These are phyloP conservation scores for Myxozyma sirexii DNA, from an alignment of 805 yeast genomes.

Conservation along the genomic window DNA sequence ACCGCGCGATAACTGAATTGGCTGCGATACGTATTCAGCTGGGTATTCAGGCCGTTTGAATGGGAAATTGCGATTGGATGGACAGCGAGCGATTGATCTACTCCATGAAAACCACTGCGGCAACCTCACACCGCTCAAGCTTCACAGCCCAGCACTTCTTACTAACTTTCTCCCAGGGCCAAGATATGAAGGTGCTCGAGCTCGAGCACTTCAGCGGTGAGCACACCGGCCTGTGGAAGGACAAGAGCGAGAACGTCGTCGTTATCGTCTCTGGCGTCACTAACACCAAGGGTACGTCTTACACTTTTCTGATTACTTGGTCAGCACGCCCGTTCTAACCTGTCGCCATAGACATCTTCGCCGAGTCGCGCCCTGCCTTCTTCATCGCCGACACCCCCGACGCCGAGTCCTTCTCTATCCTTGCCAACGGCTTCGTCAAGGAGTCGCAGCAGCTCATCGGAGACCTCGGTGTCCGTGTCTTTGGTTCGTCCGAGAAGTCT, in stretches of 20 bases:
- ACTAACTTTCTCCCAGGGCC: conserved; percentile 20
- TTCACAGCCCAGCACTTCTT: no score
- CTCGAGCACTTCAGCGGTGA: conserved; percentile 34
- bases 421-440: conserved; percentile 31
- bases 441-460: conserved; percentile 35
- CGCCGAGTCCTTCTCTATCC: conserved; percentile 30
- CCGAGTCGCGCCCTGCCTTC: conserved; percentile 32
- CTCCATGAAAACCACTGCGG: no score
- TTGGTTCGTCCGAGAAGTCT: conserved; percentile 22
- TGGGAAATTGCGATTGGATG: no score
- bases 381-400: conserved; percentile 34
- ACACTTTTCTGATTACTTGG: neutral
- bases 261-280: conserved; percentile 31
- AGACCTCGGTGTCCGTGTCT: conserved; percentile 32
- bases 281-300: conserved; percentile 28
- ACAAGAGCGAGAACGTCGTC: conserved; percentile 33
- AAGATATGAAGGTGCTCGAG: conserved; percentile 35
- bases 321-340: neutral
- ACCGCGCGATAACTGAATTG: no score
- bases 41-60: no score
- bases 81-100: no score
- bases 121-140: no score
- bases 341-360: conserved; percentile 26
- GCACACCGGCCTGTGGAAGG: conserved; percentile 34
- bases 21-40: no score